Conservation (phyloP, 2,329 filamentous ascomycete genomes). For the Pleurostoma richardsiae region DNA sequence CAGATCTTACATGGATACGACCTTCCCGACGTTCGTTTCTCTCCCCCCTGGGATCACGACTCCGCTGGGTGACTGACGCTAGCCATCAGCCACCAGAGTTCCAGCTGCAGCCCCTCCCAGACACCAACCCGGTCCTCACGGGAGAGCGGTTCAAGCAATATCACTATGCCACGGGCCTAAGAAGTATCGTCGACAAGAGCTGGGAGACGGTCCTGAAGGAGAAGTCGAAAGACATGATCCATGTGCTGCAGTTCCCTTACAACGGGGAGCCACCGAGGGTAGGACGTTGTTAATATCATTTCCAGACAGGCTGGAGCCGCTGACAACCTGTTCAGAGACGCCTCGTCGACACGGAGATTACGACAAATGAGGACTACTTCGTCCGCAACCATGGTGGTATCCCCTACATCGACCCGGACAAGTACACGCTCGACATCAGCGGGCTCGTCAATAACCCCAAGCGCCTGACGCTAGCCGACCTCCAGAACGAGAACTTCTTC, state of each 20-base stretch:
- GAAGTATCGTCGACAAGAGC: slow-evolving; percentile 50
- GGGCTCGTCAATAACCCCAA: slow-evolving; percentile 57
- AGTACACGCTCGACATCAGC: slow-evolving; percentile 42
- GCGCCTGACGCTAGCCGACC: slow-evolving; percentile 50
- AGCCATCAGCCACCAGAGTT: slow-evolving; percentile 43
- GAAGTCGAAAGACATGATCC: slow-evolving; percentile 56
- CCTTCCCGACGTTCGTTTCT: slow-evolving; percentile 30
- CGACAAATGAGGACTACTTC: slow-evolving; percentile 50
- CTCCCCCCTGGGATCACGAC: too few species aligned
- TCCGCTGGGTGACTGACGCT: too few species aligned
- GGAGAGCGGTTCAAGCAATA: slow-evolving; percentile 54
- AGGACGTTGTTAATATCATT: neutral
- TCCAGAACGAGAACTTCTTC: slow-evolving; percentile 56
- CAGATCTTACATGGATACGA: slow-evolving; percentile 47
- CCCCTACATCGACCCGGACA: slow-evolving; percentile 55
- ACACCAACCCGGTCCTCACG: slow-evolving; percentile 51
- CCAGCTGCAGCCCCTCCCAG: slow-evolving; percentile 48
- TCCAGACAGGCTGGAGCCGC: too few species aligned
- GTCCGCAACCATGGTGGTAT: slow-evolving; percentile 70
- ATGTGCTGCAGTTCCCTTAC: slow-evolving; percentile 59
- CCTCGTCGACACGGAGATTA: slow-evolving; percentile 53
- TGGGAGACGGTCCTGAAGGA: slow-evolving; percentile 52
- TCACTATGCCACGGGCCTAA: slow-evolving; percentile 44
- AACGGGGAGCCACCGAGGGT: slow-evolving; percentile 55
- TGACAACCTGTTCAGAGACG: slow-evolving; percentile 26